phyloP scores from a whole-genome alignment of 352 stramenopile species.

The Phytopythium kandeliae region DNA sequence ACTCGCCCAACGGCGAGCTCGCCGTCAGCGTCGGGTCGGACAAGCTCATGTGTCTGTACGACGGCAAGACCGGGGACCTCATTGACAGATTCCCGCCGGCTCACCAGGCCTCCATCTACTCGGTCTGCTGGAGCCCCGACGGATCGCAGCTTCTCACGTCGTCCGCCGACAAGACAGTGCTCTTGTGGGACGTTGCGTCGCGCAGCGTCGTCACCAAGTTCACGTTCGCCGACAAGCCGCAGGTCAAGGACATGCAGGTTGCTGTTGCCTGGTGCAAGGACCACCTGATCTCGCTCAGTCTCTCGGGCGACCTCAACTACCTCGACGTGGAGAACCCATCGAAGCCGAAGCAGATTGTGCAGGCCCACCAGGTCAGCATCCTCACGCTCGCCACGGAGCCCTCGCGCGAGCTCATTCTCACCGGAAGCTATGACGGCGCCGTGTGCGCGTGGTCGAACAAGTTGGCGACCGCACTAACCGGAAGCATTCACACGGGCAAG shows the following conservation, averaged over 20 bases:
- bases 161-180: conserved; percentile 95
- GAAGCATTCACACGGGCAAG: conserved; percentile 60
- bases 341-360: conserved; percentile 76
- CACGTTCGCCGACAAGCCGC: conserved; percentile 62
- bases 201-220: conserved; percentile 74
- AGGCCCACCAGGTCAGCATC: conserved; percentile 91
- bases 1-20: conserved; percentile 87
- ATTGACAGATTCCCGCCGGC: conserved; percentile 70
- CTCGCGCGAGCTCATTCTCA: conserved; percentile 76
- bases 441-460: conserved; percentile 87
- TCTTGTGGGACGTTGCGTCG: conserved; percentile 87
- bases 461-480: conserved; percentile 32
- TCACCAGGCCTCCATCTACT: conserved; percentile 95
- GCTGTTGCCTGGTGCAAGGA: conserved; percentile 66
- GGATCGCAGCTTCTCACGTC: conserved; percentile 90
- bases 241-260: conserved; percentile 86
- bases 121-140: conserved; percentile 90
- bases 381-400: conserved; percentile 80
- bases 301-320: conserved; percentile 85
- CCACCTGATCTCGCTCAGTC: conserved; percentile 74
- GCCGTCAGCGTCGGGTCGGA: conserved; percentile 93
- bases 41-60: conserved; percentile 94
- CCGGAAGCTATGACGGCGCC: conserved; percentile 92
- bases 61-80: conserved; percentile 88
- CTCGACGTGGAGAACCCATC: conserved; percentile 58